phyloP scores from a whole-genome alignment of 2,329 filamentous ascomycete species.

The Pseudogymnoascus sp. region DNA sequence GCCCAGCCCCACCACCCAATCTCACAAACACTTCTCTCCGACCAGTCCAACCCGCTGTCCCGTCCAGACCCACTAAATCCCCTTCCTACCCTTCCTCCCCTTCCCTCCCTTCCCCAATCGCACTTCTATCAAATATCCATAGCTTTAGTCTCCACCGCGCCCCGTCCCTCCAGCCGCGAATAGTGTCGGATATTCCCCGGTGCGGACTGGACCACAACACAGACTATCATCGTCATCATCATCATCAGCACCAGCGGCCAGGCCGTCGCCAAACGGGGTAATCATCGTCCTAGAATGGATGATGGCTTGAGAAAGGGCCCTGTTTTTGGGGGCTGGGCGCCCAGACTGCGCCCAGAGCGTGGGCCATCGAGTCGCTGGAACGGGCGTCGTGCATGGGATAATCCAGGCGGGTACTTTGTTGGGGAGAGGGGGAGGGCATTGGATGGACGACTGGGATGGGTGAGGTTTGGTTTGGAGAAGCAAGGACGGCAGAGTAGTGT shows the following conservation, averaged over 20 bases:
- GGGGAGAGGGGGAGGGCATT: background rate
- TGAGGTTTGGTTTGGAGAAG: background rate
- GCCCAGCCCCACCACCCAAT: background rate
- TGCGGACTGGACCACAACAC: background rate
- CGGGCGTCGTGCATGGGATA: background rate
- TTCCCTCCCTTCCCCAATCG: background rate
- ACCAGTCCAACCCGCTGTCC: background rate
- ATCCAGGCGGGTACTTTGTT: background rate
- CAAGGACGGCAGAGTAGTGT: background rate
- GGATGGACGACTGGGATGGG: background rate
- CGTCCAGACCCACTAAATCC: background rate
- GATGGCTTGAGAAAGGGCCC: background rate
- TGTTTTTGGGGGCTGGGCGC: background rate
- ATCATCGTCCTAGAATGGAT: background rate
- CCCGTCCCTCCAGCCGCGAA: constrained; percentile 2
- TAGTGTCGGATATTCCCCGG: constrained; percentile 3
- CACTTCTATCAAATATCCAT: background rate
- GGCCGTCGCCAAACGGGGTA: background rate
- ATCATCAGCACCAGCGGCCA: background rate
- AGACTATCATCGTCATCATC: background rate
- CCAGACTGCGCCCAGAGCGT: background rate
- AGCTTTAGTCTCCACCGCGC: background rate
- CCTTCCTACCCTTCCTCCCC: background rate
- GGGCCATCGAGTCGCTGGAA: background rate
- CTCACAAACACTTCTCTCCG: background rate